Evolutionary conservation across 2,329 filamentous ascomycete species (phyloP), one percentile per base, ranked within the genome.

Genomic region (Aspergillus quadrilineatus): DNA sequence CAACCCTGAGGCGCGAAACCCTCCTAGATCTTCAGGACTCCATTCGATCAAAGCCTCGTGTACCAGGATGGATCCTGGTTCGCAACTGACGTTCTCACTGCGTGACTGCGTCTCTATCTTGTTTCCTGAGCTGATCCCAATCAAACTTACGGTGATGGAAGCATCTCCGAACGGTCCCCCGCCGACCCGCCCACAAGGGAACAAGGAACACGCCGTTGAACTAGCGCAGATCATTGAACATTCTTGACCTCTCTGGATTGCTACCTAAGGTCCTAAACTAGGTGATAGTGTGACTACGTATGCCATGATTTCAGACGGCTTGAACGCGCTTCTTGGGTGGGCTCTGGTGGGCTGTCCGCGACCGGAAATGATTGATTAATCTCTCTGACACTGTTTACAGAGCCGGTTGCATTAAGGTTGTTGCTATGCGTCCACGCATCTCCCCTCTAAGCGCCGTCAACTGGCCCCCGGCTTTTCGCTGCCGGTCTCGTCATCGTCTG

Each of bases 301-400:
- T 17, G 7, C 4, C 28, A 29, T 28, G 29, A 47, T 47, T 28
- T 22, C 30, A 29, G 44, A 15, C 8, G 3, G 29, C 44, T 17
- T 47, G 5, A 47, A 34, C n/a, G 44, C 15, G 15, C 44, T 47
- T 4, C 8, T 32, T 17, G 29, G n/a, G 44, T 47, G 30, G 44
- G 44, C 14, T 17, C 44, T 17, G 30, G 44, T 47, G 51, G 37
- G 43, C 32, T 53, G 50, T 61, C 62, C 54, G 59, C 51, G 52
- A 63, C 56, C 60, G 57, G 61, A 56, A 39, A 59, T 59, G 55
- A 46, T 34, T 53, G 41, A 26, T 56, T 29, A 45, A 45, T 14
- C 30, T 47, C 51, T 53, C 44, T 46, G 43, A 53, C 44, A 53
- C 51, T 42, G 15, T 47, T 43, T 47, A 53, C 52, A 54, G 44